phyloP scores from a whole-genome alignment of 2,329 filamentous ascomycete species.

The Colletotrichum melonis region DNA sequence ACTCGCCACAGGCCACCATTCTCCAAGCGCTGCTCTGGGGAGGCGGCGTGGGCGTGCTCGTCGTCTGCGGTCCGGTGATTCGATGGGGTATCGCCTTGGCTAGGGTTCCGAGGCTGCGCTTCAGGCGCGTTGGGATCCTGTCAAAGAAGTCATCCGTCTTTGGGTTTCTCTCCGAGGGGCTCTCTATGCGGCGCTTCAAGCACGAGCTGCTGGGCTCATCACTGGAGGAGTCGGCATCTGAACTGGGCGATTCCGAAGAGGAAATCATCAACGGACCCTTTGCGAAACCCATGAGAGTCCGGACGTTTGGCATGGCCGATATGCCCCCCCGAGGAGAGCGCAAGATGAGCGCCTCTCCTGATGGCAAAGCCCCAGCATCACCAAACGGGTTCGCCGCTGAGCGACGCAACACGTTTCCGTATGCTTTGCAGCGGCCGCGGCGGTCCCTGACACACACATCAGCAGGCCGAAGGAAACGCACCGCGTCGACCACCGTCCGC shows the following conservation, averaged over 20 bases:
- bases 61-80: conserved; percentile 79
- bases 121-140: conserved; percentile 66
- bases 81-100: conserved; percentile 88
- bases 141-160: conserved; percentile 49
- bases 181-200: conserved; percentile 61
- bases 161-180: conserved; percentile 52
- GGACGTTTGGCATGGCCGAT: conserved; percentile 42
- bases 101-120: conserved; percentile 91
- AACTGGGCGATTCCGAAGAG: conserved; percentile 44
- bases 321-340: conserved; percentile 10
- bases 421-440: conserved; percentile 43
- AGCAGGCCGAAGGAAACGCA: conserved; percentile 73
- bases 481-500: conserved; percentile 72
- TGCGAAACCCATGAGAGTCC: conserved; percentile 38
- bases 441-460: conserved; percentile 64
- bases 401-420: conserved; percentile 66
- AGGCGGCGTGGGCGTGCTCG: conserved; percentile 81
- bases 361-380: conserved; percentile 35
- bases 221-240: conserved; percentile 46
- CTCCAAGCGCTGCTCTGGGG: conserved; percentile 88
- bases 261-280: conserved; percentile 34
- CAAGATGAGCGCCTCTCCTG: conserved; percentile 1
- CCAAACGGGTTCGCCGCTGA: conserved; percentile 38
- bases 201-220: conserved; percentile 47
- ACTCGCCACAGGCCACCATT: conserved; percentile 85